A percentile compares a stretch with the other conserved stretches of the same genome.
Conservation (phyloP, 225 moss, liverwort and hornwort genomes). For the Pseudoscleropodium purum region DNA sequence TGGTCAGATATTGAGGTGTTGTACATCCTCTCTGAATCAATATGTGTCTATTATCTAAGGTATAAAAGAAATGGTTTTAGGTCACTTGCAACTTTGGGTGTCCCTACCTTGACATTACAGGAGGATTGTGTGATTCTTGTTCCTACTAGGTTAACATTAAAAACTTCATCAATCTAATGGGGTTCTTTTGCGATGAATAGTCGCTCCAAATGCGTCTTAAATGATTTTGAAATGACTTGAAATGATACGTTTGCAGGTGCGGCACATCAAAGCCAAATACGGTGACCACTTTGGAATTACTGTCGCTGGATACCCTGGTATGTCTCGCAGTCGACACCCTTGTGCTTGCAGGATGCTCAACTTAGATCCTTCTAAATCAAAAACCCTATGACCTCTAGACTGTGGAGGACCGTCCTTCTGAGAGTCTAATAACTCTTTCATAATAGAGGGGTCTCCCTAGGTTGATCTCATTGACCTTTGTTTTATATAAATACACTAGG, state of each 20-base stretch:
- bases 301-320: constrained; percentile 92
- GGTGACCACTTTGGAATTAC: constrained; percentile 89
- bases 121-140: neutral
- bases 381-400: neutral
- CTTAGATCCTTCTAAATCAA: neutral
- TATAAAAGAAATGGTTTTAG: neutral
- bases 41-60: neutral
- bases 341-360: neutral
- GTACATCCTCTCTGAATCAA: neutral
- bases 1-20: neutral
- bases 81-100: neutral
- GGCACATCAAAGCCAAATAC: constrained; percentile 67
- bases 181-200: neutral
- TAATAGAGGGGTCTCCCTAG: neutral
- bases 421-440: neutral
- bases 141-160: neutral
- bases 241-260: constrained; percentile 39
- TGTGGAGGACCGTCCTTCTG: neutral
- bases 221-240: neutral
- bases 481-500: neutral
- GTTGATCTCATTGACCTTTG: neutral
- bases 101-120: neutral
- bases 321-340: neutral
- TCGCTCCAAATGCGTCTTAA: neutral
- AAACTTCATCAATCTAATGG: neutral